These are phyloP conservation scores for Cryptococcus sp. DNA, from an alignment of 1,284 basidiomycete genomes.

Conservation along the genomic window DNA sequence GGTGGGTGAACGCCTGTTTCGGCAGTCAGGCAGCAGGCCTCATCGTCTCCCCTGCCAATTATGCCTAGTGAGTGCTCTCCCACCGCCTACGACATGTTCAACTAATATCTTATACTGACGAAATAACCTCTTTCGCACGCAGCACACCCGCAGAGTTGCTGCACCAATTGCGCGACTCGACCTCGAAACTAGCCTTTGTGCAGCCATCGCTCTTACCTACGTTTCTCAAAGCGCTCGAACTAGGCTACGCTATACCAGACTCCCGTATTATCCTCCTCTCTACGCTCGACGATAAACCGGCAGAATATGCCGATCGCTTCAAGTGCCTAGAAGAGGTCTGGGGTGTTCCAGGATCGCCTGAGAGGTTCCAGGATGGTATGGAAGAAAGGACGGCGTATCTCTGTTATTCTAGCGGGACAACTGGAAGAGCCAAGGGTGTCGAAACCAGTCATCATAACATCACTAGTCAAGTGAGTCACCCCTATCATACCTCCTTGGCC, in stretches of 20 bases:
- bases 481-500: too few species aligned
- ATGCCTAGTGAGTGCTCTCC: slow-evolving; percentile 46
- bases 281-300: slow-evolving; percentile 15
- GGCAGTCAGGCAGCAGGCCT: slow-evolving; percentile 55
- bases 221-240: slow-evolving; percentile 29
- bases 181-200: slow-evolving; percentile 60
- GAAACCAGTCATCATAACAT: slow-evolving; percentile 68
- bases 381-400: slow-evolving; percentile 54
- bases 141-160: slow-evolving; percentile 49
- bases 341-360: slow-evolving; percentile 12
- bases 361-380: slow-evolving; percentile 14
- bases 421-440: slow-evolving; percentile 51
- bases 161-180: slow-evolving; percentile 57
- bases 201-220: slow-evolving; percentile 58
- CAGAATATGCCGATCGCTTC: slow-evolving; percentile 13
- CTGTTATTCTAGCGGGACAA: slow-evolving; percentile 67
- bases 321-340: slow-evolving; percentile 26
- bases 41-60: slow-evolving; percentile 45
- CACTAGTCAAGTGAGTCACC: slow-evolving; percentile 41
- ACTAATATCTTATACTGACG: too few species aligned
- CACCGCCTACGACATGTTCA: too few species aligned
- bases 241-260: slow-evolving; percentile 16
- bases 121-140: not conserved
- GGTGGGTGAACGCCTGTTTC: slow-evolving; percentile 64
- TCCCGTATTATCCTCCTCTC: slow-evolving; percentile 38